phyloP scores from a whole-genome alignment of 164 flowering plant genomes.

The Liquidambar formosana region DNA sequence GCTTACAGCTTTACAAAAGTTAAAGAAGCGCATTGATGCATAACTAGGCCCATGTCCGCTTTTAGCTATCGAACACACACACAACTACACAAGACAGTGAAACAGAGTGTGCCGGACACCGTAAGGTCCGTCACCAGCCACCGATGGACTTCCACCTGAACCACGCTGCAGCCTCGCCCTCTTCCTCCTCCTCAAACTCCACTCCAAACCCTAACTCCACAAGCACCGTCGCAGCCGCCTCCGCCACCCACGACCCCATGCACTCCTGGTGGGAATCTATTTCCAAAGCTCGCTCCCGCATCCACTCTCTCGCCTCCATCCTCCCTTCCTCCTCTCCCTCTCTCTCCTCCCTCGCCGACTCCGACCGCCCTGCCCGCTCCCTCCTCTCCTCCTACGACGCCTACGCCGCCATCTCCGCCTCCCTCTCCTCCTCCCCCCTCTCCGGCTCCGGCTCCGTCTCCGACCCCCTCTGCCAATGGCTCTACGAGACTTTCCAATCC shows the following conservation, averaged over 20 bases:
- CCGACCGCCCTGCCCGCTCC: constrained; percentile 89
- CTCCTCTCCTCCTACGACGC: constrained; percentile 65
- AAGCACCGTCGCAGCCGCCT: background rate
- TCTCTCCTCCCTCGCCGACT: constrained; percentile 73
- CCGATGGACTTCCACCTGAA: too few species aligned
- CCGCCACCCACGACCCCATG: constrained; percentile 48
- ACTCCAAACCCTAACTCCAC: too few species aligned
- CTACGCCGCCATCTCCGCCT: constrained; percentile 53
- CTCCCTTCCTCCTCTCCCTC: constrained; percentile 33
- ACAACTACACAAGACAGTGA: too few species aligned
- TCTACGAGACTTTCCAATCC: constrained; percentile 84
- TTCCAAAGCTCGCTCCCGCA: constrained; percentile 79
- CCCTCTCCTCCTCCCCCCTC: constrained; percentile 47
- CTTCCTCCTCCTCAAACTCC: too few species aligned
- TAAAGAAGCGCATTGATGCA: too few species aligned
- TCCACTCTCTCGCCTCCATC: constrained; percentile 66
- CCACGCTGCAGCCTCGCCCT: too few species aligned
- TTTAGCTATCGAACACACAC: too few species aligned
- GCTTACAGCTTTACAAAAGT: too few species aligned
- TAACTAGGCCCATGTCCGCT: too few species aligned
- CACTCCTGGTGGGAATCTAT: constrained; percentile 95
- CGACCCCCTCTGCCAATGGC: constrained; percentile 95
- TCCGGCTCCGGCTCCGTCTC: constrained; percentile 80
- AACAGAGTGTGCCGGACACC: too few species aligned
- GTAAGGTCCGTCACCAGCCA: too few species aligned